Conservation (phyloP, 805 yeast genomes). For the Candida ovalis region DNA sequence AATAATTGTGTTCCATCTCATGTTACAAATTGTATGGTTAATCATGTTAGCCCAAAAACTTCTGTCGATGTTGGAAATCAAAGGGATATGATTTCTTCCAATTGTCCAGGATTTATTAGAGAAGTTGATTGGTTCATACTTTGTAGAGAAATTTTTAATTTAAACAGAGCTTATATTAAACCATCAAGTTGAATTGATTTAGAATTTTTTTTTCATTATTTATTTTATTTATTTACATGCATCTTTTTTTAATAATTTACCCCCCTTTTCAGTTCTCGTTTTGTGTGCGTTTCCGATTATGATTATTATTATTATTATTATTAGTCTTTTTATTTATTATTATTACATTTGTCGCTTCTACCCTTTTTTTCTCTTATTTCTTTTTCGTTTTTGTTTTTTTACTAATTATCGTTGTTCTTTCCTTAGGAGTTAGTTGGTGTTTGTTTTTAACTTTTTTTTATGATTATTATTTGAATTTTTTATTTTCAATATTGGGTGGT, state of each 20-base stretch:
- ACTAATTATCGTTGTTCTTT: background rate
- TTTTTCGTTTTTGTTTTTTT: background rate
- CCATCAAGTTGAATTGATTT: slow-evolving; percentile 13
- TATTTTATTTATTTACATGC: background rate
- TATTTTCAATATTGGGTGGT: background rate
- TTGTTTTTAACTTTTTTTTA: no score
- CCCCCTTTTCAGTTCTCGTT: no score
- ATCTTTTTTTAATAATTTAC: background rate
- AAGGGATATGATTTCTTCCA: slow-evolving; percentile 32
- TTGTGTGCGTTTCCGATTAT: background rate
- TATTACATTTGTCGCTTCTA: no score
- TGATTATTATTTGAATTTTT: background rate
- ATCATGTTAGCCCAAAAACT: slow-evolving; percentile 11
- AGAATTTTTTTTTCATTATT: background rate
- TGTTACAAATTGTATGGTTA: background rate
- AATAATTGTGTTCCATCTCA: background rate
- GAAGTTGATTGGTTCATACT: slow-evolving; percentile 86
- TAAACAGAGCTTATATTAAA: slow-evolving; percentile 65
- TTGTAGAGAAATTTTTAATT: slow-evolving; percentile 75
- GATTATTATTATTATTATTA: background rate
- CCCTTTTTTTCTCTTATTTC: background rate
- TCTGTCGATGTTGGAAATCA: slow-evolving; percentile 11
- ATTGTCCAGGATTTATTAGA: slow-evolving; percentile 37
- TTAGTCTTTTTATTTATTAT: no score
- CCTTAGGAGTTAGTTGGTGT: no score